These are phyloP conservation scores for Xylaria acuta DNA, from an alignment of 495 filamentous ascomycete genomes.

Conservation along the genomic window DNA sequence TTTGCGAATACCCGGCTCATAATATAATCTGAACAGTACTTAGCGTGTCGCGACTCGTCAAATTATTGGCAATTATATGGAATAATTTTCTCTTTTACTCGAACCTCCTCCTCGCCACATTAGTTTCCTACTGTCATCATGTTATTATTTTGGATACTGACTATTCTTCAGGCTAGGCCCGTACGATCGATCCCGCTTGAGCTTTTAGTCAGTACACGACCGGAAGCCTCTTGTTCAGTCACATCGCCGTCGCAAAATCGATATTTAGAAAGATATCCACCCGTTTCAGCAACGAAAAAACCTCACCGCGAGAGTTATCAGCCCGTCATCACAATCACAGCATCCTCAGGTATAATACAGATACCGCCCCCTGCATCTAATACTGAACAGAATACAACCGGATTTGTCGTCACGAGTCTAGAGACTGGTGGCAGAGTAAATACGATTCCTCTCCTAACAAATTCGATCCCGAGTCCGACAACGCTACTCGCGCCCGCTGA, in stretches of 20 bases:
- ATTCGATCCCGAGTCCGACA: slow-evolving; percentile 21
- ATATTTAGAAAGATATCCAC: slow-evolving; percentile 23
- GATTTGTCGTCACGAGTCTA: slow-evolving; percentile 20
- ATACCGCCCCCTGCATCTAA: slow-evolving; percentile 21
- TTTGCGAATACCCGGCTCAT: not conserved
- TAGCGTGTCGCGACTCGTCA: not conserved
- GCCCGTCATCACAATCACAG: slow-evolving; percentile 21
- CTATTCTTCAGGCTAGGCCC: slow-evolving; percentile 33
- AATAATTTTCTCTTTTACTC: slow-evolving; percentile 8
- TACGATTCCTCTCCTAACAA: slow-evolving; percentile 23
- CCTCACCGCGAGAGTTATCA: slow-evolving; percentile 31
- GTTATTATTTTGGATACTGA: slow-evolving; percentile 35
- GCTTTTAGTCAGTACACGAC: not conserved
- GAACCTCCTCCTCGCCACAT: slow-evolving; percentile 2
- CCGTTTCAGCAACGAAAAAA: slow-evolving; percentile 14
- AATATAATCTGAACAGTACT: not conserved
- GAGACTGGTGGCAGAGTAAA: slow-evolving; percentile 17
- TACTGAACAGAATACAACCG: slow-evolving; percentile 45
- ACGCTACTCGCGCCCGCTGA: slow-evolving; percentile 3
- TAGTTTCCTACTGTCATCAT: slow-evolving; percentile 27
- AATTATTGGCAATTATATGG: slow-evolving; percentile 13
- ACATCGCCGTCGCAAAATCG: not conserved
- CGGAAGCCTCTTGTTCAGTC: not conserved
- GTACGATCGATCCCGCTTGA: slow-evolving; percentile 27
- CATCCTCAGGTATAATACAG: slow-evolving; percentile 25